Base-by-base conservation (phyloP, 352 stramenopile genomes). In the Thalassiosira ordinaria region DNA sequence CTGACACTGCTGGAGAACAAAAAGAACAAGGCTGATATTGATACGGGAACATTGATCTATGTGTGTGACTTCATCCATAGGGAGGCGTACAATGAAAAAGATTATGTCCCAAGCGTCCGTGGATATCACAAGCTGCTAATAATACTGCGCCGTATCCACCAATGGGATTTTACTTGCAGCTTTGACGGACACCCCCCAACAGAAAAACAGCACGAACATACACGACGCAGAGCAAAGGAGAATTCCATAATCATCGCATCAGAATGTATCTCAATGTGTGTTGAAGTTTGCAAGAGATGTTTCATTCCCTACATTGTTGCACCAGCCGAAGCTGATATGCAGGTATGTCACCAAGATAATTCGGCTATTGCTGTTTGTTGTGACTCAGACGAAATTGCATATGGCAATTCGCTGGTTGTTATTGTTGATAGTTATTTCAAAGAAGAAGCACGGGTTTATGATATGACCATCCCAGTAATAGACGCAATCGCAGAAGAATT, bases 301-400 rank as follows among this genome's bases (percentile, higher is more conserved):
- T 75, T 56, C 20, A 24, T 81, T 16, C 9, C 44, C 14, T 81
- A 66, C 35, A 49, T 77, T 57, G 73, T 77, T 14, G 63, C 73
- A 20, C 63, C 73, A 2, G 24, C 27, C 14, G 64, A 81, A 33
- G 73, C 73, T 1, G 73, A 81, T 35, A 69, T 77, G 46, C 64
- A 81, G 24, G 73, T 77, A 11, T 18, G 39, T 55, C 61, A 55
- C 14, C 5, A 20, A 5, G 14, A 26, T 24, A 20, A 44, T 26
- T 7, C 22, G n/a, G 46, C 22, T 5, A 56, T 73, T 49, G 59
- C 35, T 46, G n/a, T 62, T 1, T 66, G 39, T 22, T 27, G 56
- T 2, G 60, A 78, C 29, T 49, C 59, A 18, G 60, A 78, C 22
- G 18, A 35, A 24, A 51, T 78, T 55, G 69, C 35, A 18, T 78